Percentiles rank a stretch among this genome's conserved stretches.
phyloP scores from a whole-genome alignment of 768 basidiomycete species.

The Dioszegia crocea region DNA sequence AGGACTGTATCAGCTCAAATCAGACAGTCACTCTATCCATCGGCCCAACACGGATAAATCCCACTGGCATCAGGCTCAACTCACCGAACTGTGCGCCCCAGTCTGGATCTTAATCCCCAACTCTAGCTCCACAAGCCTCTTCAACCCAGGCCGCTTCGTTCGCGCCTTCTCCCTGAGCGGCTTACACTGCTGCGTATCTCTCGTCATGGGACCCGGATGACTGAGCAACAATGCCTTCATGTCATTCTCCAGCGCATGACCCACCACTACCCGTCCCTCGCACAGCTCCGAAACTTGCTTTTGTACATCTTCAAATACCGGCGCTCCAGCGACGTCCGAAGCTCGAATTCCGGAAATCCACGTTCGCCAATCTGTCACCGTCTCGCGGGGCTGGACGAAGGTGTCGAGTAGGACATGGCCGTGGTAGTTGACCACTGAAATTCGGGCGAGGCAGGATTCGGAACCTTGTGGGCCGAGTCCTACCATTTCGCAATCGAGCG shows the following conservation, averaged over 20 bases:
- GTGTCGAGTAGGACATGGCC: slow-evolving; percentile 75
- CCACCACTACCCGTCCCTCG: slow-evolving; percentile 73
- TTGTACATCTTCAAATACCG: slow-evolving; percentile 73
- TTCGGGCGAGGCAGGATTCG: slow-evolving; percentile 81
- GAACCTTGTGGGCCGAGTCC: slow-evolving; percentile 78
- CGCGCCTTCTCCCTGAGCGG: slow-evolving; percentile 57
- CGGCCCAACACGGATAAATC: not conserved
- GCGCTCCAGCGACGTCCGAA: slow-evolving; percentile 69
- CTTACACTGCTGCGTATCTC: slow-evolving; percentile 52
- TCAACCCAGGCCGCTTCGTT: slow-evolving; percentile 67
- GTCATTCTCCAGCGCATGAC: slow-evolving; percentile 89
- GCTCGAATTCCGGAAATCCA: slow-evolving; percentile 78
- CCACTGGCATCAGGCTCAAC: too few species aligned
- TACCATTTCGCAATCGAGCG: slow-evolving; percentile 97
- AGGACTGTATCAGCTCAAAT: not conserved
- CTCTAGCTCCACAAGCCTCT: slow-evolving; percentile 73
- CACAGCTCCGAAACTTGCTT: slow-evolving; percentile 69
- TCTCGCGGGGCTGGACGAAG: slow-evolving; percentile 79
- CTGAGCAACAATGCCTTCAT: slow-evolving; percentile 62
- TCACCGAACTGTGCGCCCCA: slow-evolving; percentile 85
- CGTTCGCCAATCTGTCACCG: slow-evolving; percentile 88
- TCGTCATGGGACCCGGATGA: slow-evolving; percentile 50
- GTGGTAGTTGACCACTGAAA: slow-evolving; percentile 83
- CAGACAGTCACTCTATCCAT: too few species aligned
- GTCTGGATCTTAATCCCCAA: slow-evolving; percentile 73